Conservation (phyloP, 2,329 filamentous ascomycete genomes). For the Trichophyton simii region DNA sequence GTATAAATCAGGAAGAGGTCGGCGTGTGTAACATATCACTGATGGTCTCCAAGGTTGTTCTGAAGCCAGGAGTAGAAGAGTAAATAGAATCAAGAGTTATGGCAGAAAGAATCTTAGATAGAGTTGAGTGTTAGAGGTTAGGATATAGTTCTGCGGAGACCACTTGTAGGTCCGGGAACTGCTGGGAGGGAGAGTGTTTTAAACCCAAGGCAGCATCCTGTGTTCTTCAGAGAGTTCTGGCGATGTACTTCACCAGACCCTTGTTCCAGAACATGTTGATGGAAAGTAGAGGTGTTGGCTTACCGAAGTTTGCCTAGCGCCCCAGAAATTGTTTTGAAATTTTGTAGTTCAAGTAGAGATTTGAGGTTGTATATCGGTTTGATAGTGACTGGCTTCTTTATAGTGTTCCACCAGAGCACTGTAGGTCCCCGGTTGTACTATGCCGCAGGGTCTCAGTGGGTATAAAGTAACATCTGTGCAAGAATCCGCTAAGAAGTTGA, state of each 20-base stretch:
- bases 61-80: background rate
- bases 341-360: conserved; percentile 5
- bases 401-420: conserved; percentile 21
- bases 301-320: conserved; percentile 5
- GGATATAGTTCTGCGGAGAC: background rate
- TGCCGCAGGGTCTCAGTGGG: conserved; percentile 13
- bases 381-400: conserved; percentile 16
- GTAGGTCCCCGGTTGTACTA: conserved; percentile 23
- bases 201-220: background rate
- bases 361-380: conserved; percentile 13
- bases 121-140: background rate
- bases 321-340: conserved; percentile 9
- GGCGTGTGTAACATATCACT: background rate
- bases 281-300: background rate
- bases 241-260: background rate
- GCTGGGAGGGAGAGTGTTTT: background rate
- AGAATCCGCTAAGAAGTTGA: background rate
- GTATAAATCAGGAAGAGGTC: background rate
- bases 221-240: background rate
- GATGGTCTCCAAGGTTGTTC: background rate
- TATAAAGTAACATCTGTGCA: background rate
- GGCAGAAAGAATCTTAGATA: background rate
- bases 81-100: background rate
- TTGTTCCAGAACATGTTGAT: conserved; percentile 6
- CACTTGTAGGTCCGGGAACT: background rate